Evolutionary conservation across 2,329 filamentous ascomycete genomes (phyloP).

Genomic region (Basipetospora chlamydospora): DNA sequence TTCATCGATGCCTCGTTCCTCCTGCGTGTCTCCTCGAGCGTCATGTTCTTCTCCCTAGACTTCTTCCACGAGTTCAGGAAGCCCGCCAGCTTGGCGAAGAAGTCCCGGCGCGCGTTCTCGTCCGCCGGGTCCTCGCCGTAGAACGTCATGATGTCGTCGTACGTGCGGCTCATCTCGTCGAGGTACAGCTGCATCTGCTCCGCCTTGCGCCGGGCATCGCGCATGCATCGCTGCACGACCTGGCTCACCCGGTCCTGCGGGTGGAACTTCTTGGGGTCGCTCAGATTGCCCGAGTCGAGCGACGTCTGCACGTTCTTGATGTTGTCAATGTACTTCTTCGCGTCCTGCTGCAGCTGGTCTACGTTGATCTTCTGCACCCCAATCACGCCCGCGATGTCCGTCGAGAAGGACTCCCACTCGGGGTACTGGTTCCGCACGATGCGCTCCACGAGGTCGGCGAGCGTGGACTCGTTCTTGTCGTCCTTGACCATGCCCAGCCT

Average conservation of each 20-base stretch:
- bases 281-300: slow-evolving; percentile 84
- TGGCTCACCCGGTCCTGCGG: slow-evolving; percentile 89
- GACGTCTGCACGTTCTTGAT: slow-evolving; percentile 87
- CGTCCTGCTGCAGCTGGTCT: slow-evolving; percentile 76
- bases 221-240: slow-evolving; percentile 86
- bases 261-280: slow-evolving; percentile 94
- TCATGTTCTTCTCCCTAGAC: slow-evolving; percentile 82
- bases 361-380: slow-evolving; percentile 82
- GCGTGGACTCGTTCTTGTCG: slow-evolving; percentile 93
- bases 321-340: slow-evolving; percentile 85
- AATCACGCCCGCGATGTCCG: slow-evolving; percentile 71
- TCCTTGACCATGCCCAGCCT: slow-evolving; percentile 97
- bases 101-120: slow-evolving; percentile 84
- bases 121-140: slow-evolving; percentile 82
- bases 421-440: slow-evolving; percentile 94
- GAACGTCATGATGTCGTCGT: slow-evolving; percentile 43
- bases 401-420: slow-evolving; percentile 79
- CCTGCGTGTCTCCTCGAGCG: slow-evolving; percentile 65
- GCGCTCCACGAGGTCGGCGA: slow-evolving; percentile 89
- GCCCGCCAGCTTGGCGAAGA: slow-evolving; percentile 82
- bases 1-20: slow-evolving; percentile 88
- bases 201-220: slow-evolving; percentile 87
- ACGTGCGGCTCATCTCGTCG: slow-evolving; percentile 62
- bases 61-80: slow-evolving; percentile 95
- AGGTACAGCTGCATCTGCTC: slow-evolving; percentile 91